phyloP scores from a whole-genome alignment of 1,139 yeast genomes.

The Debaryomyces robertsiae region DNA sequence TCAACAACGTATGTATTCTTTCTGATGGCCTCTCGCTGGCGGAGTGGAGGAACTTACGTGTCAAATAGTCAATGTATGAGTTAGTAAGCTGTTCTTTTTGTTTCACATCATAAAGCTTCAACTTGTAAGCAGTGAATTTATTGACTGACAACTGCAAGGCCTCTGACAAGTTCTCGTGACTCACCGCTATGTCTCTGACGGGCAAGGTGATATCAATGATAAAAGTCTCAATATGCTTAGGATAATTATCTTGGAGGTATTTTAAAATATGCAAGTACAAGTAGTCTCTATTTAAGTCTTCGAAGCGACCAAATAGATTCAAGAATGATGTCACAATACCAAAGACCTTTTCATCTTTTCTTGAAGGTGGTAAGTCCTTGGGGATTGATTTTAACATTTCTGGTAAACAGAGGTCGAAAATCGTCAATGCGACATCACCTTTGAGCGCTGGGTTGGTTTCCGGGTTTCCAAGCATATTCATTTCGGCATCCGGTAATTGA shows the following conservation, averaged over 20 bases:
- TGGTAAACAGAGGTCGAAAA: slow-evolving; percentile 72
- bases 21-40: slow-evolving; percentile 21
- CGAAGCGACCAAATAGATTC: slow-evolving; percentile 63
- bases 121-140: slow-evolving; percentile 64
- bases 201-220: slow-evolving; percentile 68
- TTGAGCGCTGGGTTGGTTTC: slow-evolving; percentile 87
- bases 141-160: slow-evolving; percentile 70
- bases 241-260: slow-evolving; percentile 44
- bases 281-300: slow-evolving; percentile 67
- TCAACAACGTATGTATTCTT: slow-evolving; percentile 33
- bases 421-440: slow-evolving; percentile 85
- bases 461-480: slow-evolving; percentile 81
- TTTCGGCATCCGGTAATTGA: slow-evolving; percentile 82
- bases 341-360: slow-evolving; percentile 39
- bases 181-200: slow-evolving; percentile 52
- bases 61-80: slow-evolving; percentile 43
- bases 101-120: slow-evolving; percentile 36
- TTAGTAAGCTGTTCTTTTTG: slow-evolving; percentile 47
- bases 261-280: slow-evolving; percentile 65
- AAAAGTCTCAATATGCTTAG: slow-evolving; percentile 43
- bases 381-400: slow-evolving; percentile 43
- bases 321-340: slow-evolving; percentile 52
- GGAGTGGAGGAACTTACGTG: slow-evolving; percentile 28
- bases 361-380: slow-evolving; percentile 27
- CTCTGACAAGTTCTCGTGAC: slow-evolving; percentile 52